Evolutionary conservation across 441 rosid species (phyloP).

Genomic region (Melastoma candidum): DNA sequence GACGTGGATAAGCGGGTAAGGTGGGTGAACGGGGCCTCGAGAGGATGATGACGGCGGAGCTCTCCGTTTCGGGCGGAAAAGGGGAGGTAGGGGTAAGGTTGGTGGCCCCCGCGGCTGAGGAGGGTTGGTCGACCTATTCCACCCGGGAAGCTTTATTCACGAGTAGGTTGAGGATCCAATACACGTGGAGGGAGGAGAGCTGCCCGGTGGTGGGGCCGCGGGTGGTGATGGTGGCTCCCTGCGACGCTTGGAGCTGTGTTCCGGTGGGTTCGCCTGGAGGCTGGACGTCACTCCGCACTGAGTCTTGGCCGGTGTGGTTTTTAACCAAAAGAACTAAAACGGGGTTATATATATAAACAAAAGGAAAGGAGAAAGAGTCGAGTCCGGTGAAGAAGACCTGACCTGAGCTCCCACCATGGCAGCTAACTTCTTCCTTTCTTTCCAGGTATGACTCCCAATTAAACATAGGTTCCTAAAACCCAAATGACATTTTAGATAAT

Average conservation of each 20-base stretch:
- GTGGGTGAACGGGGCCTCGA: conserved; percentile 59
- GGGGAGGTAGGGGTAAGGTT: conserved; percentile 35
- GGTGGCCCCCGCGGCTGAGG: conserved; percentile 27
- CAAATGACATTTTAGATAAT: no score
- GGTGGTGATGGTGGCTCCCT: conserved; percentile 44
- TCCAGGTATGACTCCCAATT: no score
- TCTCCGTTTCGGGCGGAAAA: background rate
- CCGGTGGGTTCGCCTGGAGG: conserved; percentile 79
- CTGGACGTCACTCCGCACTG: conserved; percentile 63
- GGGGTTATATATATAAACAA: no score
- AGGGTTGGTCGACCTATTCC: no score
- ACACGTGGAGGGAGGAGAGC: conserved; percentile 25
- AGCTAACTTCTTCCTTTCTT: no score
- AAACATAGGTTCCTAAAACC: no score
- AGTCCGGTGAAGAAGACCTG: no score
- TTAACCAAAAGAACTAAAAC: no score
- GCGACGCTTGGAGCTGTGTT: conserved; percentile 33
- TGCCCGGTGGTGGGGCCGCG: conserved; percentile 25
- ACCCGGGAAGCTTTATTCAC: conserved; percentile 20
- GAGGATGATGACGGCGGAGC: conserved; percentile 36
- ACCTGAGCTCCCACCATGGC: no score
- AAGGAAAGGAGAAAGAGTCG: no score
- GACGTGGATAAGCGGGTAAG: conserved; percentile 54
- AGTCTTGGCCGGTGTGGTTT: conserved; percentile 20
- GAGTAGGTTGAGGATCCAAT: conserved; percentile 58